Conservation (phyloP, 192 early-diverging fungal species). For the Helicostylum pulchrum region DNA sequence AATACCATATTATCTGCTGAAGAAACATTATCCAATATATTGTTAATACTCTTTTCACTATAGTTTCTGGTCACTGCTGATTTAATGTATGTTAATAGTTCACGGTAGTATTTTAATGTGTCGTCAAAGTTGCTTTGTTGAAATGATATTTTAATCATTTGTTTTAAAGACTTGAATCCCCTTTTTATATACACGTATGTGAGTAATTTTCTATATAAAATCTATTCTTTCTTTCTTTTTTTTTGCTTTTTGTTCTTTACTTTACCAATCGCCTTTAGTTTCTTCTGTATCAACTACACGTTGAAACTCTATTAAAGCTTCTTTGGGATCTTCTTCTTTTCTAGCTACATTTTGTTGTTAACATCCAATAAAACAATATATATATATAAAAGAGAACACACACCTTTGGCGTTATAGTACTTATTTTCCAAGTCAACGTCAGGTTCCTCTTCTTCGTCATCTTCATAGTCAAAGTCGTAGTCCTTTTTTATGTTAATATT, state of each 20-base stretch:
- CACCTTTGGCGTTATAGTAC: constrained; percentile 88
- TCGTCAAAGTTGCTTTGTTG: constrained; percentile 35
- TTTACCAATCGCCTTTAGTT: constrained; percentile 83
- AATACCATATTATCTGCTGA: constrained; percentile 73
- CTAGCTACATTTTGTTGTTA: constrained; percentile 42
- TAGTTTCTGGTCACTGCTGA: constrained; percentile 80
- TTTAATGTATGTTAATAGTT: constrained; percentile 74
- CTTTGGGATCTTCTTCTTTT: constrained; percentile 75
- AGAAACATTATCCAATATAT: constrained; percentile 80
- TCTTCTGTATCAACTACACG: constrained; percentile 74
- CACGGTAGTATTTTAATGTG: constrained; percentile 70
- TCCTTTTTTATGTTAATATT: constrained; percentile 52
- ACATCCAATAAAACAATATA: background rate
- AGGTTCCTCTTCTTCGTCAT: constrained; percentile 76
- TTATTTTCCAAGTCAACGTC: constrained; percentile 84
- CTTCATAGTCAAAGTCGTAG: constrained; percentile 87
- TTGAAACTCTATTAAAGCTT: constrained; percentile 73
- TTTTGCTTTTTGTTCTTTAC: background rate
- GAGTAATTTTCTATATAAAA: background rate
- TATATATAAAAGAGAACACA: background rate
- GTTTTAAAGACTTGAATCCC: constrained; percentile 90
- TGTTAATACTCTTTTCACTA: constrained; percentile 89
- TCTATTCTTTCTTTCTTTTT: background rate
- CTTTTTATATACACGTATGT: constrained; percentile 38
- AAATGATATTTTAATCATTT: constrained; percentile 81